A percentile compares a stretch with the other conserved stretches of the same genome.
Conservation (phyloP, 306 rosid genomes). For the Echinosophora koreensis region DNA sequence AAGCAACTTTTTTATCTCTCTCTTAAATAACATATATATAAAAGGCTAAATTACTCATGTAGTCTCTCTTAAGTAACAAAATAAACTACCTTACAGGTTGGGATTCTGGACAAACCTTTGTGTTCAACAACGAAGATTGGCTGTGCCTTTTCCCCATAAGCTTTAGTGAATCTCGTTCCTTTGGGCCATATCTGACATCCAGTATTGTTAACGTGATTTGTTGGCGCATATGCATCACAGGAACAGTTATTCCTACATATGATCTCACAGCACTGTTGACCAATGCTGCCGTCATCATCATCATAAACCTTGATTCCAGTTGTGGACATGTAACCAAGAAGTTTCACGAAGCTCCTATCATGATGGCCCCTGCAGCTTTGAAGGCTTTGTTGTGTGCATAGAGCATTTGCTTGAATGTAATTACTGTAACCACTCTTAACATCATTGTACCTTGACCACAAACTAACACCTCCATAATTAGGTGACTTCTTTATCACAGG, state of each 20-base stretch:
- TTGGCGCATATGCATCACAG: constrained; percentile 39
- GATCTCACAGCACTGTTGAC: constrained; percentile 30
- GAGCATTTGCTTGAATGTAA: background rate
- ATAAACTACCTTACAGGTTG: background rate
- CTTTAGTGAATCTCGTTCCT: constrained; percentile 14
- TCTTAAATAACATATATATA: background rate
- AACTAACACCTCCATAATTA: constrained; percentile 59
- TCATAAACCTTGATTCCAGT: constrained; percentile 2
- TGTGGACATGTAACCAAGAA: constrained; percentile 44
- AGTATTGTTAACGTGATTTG: background rate
- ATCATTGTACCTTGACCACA: constrained; percentile 42
- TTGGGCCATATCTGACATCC: constrained; percentile 50
- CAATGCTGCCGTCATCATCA: background rate
- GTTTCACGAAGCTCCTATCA: background rate
- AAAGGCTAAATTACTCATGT: no score
- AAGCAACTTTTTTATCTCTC: background rate
- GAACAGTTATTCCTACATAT: constrained; percentile 48
- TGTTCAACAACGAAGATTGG: background rate
- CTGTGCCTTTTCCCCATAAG: constrained; percentile 1
- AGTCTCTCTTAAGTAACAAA: no score
- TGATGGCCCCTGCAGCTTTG: background rate
- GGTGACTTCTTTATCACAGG: constrained; percentile 52
- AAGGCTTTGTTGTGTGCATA: constrained; percentile 12
- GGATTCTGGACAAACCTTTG: background rate
- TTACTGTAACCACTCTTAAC: constrained; percentile 51